phyloP scores from a whole-genome alignment of 768 basidiomycete species.

The Naematelia aurantialba region DNA sequence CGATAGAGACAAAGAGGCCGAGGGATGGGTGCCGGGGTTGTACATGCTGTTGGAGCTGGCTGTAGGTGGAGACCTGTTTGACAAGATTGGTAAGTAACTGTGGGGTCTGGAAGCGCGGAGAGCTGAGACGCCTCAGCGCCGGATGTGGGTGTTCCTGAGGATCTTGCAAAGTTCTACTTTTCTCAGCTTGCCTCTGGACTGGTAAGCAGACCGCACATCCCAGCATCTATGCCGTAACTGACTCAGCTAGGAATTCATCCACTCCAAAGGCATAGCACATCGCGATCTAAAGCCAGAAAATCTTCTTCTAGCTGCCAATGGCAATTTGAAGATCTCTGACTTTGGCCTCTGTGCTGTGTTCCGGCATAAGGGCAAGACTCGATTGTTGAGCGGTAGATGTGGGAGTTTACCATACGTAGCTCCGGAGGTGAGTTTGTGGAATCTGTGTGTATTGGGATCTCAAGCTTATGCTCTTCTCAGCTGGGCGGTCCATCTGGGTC shows the following conservation, averaged over 20 bases:
- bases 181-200: conserved; percentile 77
- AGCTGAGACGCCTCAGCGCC: conserved; percentile 61
- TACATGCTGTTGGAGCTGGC: conserved; percentile 94
- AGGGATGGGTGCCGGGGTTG: conserved; percentile 67
- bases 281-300: conserved; percentile 98
- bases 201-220: conserved; percentile 54
- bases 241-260: conserved; percentile 75
- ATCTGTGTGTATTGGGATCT: background rate
- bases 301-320: conserved; percentile 74
- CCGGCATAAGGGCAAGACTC: conserved; percentile 77
- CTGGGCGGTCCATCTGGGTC: conserved; percentile 57
- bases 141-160: conserved; percentile 78
- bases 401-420: conserved; percentile 93
- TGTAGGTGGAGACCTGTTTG: conserved; percentile 90
- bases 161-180: conserved; percentile 87
- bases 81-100: conserved; percentile 94
- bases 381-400: conserved; percentile 73
- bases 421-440: conserved; percentile 66
- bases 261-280: conserved; percentile 85
- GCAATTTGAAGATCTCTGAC: conserved; percentile 86
- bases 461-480: conserved; percentile 53
- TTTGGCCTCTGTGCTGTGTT: conserved; percentile 92
- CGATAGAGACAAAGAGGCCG: conserved; percentile 54
- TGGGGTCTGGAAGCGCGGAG: background rate
- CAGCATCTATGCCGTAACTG: background rate